Base-by-base conservation (phyloP, 306 rosid genomes). In the Quercus berberidifolia region DNA sequence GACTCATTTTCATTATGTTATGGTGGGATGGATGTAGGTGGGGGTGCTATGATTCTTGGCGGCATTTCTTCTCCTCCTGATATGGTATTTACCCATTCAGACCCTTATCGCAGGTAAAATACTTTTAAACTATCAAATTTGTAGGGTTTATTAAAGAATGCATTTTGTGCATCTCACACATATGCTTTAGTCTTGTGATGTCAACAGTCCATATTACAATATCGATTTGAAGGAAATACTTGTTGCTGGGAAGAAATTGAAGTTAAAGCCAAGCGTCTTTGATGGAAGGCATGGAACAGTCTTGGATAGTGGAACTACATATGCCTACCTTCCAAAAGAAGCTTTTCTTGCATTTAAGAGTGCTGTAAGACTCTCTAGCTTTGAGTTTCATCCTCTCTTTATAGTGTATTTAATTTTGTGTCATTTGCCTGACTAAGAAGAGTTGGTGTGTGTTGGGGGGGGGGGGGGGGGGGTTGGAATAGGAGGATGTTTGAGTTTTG, bases 181-280 rank as follows among this genome's bases (percentile, higher is more conserved):
- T 95, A 91, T 91, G 90, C 98, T 90, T 89, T 96, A 93, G 98
- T 96, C 84, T 96, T 43, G 97, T 96, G 96, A 88, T 96, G 97
- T 88, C 91, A 68, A 96, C 99, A 96, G 99, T 88, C 98, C 96
- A 77, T 96, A 96, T 81, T 96, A 96, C 92, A 96, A 96, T 87
- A 82, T 96, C 55, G 87, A 88, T 82, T 82, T 96, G 97, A 96
- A 90, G 93, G 99, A 85, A 88, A 83, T 96, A 52, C 89, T 87
- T 83, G 96, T 96, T 82, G 96, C 91, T 81, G 99, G 99, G 83
- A 93, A 96, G 84, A 78, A 35, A 49, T 80, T 96, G 90, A 74
- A 60, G 79, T 76, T 96, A 80, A 82, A 81, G 79, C 84, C 98
- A 46, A 84, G 82, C 35, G 86, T 93, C 70, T 96, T 96, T 84